Conservation (phyloP, 1,284 basidiomycete species). For the Paramarasmius palmivorus region DNA sequence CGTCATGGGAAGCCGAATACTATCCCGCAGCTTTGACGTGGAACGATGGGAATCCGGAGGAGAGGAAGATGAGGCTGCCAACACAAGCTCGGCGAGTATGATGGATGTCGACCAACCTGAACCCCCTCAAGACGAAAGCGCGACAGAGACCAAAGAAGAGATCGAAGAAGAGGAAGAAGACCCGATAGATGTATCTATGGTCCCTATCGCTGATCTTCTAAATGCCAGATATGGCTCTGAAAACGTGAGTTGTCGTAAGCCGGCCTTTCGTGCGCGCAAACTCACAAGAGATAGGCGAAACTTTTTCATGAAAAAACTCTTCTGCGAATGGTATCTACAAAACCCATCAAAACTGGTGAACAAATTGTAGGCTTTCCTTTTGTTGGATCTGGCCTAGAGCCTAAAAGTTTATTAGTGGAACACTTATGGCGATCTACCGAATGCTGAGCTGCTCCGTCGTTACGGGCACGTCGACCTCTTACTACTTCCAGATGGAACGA, state of each 20-base stretch:
- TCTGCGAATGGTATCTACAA: slow-evolving; percentile 84
- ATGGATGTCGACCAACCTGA: slow-evolving; percentile 53
- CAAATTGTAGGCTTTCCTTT: slow-evolving; percentile 72
- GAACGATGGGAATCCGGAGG: slow-evolving; percentile 52
- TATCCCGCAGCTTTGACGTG: slow-evolving; percentile 89
- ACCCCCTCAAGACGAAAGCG: slow-evolving; percentile 25
- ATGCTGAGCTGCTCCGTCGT: slow-evolving; percentile 90
- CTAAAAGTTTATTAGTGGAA: slow-evolving; percentile 66
- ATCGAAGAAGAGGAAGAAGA: slow-evolving; percentile 56
- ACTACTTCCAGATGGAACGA: slow-evolving; percentile 43
- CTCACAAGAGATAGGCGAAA: slow-evolving; percentile 58
- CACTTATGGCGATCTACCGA: slow-evolving; percentile 94
- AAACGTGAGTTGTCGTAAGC: slow-evolving; percentile 58
- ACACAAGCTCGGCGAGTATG: slow-evolving; percentile 36
- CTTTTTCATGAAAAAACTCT: slow-evolving; percentile 77
- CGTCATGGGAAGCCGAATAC: slow-evolving; percentile 89
- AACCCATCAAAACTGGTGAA: slow-evolving; percentile 73
- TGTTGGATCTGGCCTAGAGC: slow-evolving; percentile 1
- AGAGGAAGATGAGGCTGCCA: slow-evolving; percentile 26
- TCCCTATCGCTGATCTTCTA: slow-evolving; percentile 95
- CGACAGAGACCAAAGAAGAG: slow-evolving; percentile 52
- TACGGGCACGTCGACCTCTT: slow-evolving; percentile 93
- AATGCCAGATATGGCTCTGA: slow-evolving; percentile 87
- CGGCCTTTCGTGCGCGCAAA: slow-evolving; percentile 2
- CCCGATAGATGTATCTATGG: slow-evolving; percentile 83